These are phyloP conservation scores for Papilionanthe hybrid DNA, from an alignment of 116 monocot species.

Conservation along the genomic window DNA sequence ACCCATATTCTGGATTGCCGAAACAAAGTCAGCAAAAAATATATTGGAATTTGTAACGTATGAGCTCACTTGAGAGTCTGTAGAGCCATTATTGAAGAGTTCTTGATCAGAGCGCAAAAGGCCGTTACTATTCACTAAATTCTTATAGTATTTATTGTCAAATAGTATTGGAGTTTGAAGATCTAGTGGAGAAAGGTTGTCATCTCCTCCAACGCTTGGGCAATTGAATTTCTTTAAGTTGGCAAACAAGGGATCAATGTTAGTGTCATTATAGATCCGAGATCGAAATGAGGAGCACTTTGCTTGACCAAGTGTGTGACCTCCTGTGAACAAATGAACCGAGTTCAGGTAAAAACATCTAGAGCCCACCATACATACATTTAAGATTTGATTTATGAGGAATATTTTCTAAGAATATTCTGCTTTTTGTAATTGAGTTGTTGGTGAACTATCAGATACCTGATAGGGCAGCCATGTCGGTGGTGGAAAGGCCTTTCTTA, in stretches of 20 bases:
- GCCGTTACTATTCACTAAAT: conserved; percentile 43
- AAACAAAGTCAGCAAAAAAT: conserved; percentile 48
- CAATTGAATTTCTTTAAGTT: conserved; percentile 34
- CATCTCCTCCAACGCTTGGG: conserved; percentile 38
- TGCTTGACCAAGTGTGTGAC: conserved; percentile 72
- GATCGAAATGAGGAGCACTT: conserved; percentile 44
- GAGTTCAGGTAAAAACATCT: no score
- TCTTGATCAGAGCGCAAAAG: conserved; percentile 77
- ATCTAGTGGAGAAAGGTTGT: conserved; percentile 52
- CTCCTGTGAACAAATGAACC: conserved; percentile 24
- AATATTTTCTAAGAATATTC: no score
- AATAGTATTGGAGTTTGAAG: conserved; percentile 34
- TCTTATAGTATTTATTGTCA: conserved; percentile 55
- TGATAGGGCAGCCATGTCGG: conserved; percentile 46
- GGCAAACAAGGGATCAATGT: conserved; percentile 53
- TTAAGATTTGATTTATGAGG: neutral
- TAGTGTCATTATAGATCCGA: conserved; percentile 69
- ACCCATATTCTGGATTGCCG: conserved; percentile 59
- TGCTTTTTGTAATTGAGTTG: neutral
- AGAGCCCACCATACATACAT: neutral
- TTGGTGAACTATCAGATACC: conserved; percentile 11
- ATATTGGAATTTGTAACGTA: conserved; percentile 22
- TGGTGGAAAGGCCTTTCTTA: conserved; percentile 26
- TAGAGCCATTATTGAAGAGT: conserved; percentile 50
- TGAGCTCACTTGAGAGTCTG: conserved; percentile 39